Base-by-base conservation (phyloP, 345 rosid genomes). In the Salix dunnii region DNA sequence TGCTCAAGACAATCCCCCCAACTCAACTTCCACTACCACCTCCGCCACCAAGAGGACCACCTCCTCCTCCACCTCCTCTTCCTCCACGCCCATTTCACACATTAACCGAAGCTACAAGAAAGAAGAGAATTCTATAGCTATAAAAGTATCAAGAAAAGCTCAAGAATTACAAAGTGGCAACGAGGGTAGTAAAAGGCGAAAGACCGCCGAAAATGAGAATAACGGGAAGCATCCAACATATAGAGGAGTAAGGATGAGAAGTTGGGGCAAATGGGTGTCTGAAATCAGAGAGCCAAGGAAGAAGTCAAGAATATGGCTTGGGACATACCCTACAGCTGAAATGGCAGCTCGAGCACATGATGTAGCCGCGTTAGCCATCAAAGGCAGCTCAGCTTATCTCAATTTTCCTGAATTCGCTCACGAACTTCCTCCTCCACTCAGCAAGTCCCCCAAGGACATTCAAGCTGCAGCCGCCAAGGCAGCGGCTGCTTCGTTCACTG, bases 231-330 rank as follows among this genome's bases (percentile, higher is more conserved):
- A 90, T 72, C 89, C 87, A 5, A 87, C 88, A 6, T 91, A 83
- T 48, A 85, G 96, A 67, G 96, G 96, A 49, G 94, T 91, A 3
- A 62, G 96, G 28, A 90, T 84, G 96, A 76, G 96, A 28, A 91
- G 91, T 46, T 91, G 96, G 96, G 96, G 96, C n/a, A 91, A 89
- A 87, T 91, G 96, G 96, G 96, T 91, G 20, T 91, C 92, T 1
- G 96, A 91, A 77, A 91, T 91, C 71, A 82, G 96, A 77, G 94
- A 91, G 73, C 96, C 96, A 0, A 83, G 83, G 71, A 91, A 91
- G 78, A 91, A 91, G 73, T 91, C 96, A 30, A 88, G 96, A 84
- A 91, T 91, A 72, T 91, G 96, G 96, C 90, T 91, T 13, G 96
- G 96, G 10, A 91, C 96, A 21, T 91, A 78, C 84, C 87, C 87